Base-by-base conservation (phyloP, 495 filamentous ascomycete genomes). In the Daldinia childiae region DNA sequence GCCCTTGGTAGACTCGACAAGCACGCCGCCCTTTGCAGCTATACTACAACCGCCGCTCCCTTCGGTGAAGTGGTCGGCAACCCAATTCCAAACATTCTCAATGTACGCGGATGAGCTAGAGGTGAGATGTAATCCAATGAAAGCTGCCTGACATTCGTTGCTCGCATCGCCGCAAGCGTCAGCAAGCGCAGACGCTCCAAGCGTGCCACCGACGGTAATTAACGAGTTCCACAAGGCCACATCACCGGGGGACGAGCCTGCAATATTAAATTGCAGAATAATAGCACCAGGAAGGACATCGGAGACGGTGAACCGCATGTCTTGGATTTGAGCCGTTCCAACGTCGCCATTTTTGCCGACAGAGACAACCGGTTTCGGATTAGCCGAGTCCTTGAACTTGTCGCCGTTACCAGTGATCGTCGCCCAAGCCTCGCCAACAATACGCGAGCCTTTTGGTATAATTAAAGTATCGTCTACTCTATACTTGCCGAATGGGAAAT, bases 11-110 rank as follows among this genome's bases (percentile, higher is more conserved):
- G 85, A 80, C 66, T 90, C 86, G 55, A 91, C 84, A 34, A 88
- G 83, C 30, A 88, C 78, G 0, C 92, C 82, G 8, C 82, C 74
- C 43, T 80, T 80, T 11, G 72, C 79, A 2, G 81, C 79, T 39
- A 83, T 80, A 69, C 65, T 78, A 32, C 72, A 78, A 1, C 81
- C 82, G 3, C 89, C 78, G 29, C 75, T 71, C 57, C 85, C 84
- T 55, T 94, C 91, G 3, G 90, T 74, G 64, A 91, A 89, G 76
- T 93, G 91, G 67, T 94, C 91, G 2, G 90, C 89, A 1, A 88
- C 87, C 91, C 91, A 90, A 58, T 89, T 80, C 90, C 90, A 91
- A 6, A 83, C 81, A 66, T 93, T 93, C 75, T 93, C 90, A 41
- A 91, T 57, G 71, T 91, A 93, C 0, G 82, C 79, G 0, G 79